Conservation (phyloP, 441 rosid species). For the Kokia cookei region DNA sequence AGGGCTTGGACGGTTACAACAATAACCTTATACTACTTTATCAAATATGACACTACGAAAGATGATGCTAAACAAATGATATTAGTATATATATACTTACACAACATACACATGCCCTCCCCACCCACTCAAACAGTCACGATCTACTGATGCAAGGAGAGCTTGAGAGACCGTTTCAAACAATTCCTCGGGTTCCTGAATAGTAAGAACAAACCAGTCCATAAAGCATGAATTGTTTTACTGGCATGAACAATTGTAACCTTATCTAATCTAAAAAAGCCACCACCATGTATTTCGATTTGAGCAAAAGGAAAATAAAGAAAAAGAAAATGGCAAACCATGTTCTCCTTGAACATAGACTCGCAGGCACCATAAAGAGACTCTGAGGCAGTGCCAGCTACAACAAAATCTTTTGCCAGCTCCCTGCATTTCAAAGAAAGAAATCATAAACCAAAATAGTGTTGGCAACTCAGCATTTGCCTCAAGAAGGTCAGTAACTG, state of each 20-base stretch:
- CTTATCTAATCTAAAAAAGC: not conserved
- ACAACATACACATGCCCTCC: slow-evolving; percentile 95
- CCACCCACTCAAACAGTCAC: slow-evolving; percentile 98
- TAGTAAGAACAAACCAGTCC: slow-evolving; percentile 4
- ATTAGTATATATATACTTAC: slow-evolving; percentile 39
- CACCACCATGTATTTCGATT: not conserved
- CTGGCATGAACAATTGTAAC: not conserved
- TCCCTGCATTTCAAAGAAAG: slow-evolving; percentile 45
- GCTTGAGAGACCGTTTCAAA: slow-evolving; percentile 91
- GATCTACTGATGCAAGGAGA: slow-evolving; percentile 79
- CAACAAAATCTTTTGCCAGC: slow-evolving; percentile 93
- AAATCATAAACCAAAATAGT: not conserved
- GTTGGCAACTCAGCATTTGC: not conserved
- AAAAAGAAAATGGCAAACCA: slow-evolving; percentile 44
- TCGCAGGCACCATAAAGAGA: slow-evolving; percentile 96
- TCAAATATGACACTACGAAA: not conserved
- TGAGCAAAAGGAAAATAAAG: not conserved
- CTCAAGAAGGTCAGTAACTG: not conserved
- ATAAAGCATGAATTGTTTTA: not conserved
- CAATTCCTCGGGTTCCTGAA: slow-evolving; percentile 86
- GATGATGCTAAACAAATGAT: too few relatives aligned
- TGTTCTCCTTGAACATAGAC: slow-evolving; percentile 84
- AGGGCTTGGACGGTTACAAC: not conserved
- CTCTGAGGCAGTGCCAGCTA: slow-evolving; percentile 86
- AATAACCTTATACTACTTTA: not conserved